Conservation (phyloP, 2,329 filamentous ascomycete species). For the Sclerotinia sclerotiorum region DNA sequence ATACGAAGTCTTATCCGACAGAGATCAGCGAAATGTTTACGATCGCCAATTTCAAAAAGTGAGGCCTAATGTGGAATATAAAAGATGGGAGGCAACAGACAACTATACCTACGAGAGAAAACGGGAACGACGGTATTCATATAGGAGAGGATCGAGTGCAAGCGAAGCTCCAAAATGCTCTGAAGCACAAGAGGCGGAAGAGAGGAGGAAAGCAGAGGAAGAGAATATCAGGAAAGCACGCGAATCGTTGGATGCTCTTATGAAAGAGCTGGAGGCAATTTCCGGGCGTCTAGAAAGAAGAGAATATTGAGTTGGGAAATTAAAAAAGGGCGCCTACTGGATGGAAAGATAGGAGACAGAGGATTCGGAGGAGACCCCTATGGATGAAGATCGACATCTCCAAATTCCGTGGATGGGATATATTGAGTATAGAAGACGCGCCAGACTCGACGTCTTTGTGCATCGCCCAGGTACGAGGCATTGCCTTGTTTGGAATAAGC, state of each 20-base stretch:
- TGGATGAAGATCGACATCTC: neutral
- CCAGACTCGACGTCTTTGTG: neutral
- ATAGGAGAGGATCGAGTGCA: neutral
- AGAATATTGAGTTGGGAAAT: neutral
- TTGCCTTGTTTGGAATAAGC: neutral
- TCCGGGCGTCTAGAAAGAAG: constrained; percentile 5
- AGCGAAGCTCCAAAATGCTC: neutral
- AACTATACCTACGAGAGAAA: constrained; percentile 1
- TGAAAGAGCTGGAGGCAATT: constrained; percentile 16
- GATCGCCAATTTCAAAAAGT: neutral
- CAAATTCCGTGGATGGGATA: too few species aligned
- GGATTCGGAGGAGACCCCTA: neutral
- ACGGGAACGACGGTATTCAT: constrained; percentile 1
- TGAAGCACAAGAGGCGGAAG: neutral
- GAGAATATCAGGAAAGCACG: constrained; percentile 1
- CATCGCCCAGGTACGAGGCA: neutral
- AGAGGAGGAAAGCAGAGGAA: neutral
- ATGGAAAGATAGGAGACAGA: neutral
- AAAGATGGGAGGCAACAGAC: neutral
- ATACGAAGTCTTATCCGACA: constrained; percentile 9
- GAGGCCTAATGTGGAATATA: neutral
- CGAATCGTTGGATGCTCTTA: constrained; percentile 4
- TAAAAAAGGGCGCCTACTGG: neutral
- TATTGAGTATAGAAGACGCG: neutral
- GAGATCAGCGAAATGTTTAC: neutral